These are phyloP conservation scores for Colletotrichum sp. DNA, from an alignment of 2,329 filamentous ascomycete species.

Conservation along the genomic window DNA sequence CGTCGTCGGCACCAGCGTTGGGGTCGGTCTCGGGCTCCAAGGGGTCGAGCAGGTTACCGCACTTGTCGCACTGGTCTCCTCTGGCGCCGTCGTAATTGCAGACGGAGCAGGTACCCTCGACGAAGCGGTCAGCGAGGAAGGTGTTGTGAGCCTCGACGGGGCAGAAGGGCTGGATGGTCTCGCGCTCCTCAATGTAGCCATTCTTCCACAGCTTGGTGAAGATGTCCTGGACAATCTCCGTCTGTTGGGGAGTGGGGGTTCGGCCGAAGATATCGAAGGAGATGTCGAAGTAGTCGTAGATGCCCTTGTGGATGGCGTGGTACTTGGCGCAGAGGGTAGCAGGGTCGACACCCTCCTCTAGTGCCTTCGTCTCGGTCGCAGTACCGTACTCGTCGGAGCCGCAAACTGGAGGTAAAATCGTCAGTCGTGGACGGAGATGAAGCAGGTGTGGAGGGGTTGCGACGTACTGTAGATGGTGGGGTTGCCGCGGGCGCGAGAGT, in stretches of 20 bases:
- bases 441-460: not conserved
- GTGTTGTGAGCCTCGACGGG: constrained; percentile 67
- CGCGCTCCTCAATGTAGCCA: constrained; percentile 85
- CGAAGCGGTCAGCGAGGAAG: constrained; percentile 86
- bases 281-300: constrained; percentile 97
- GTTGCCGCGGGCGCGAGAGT: constrained; percentile 79
- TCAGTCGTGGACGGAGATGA: not conserved
- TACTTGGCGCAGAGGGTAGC: constrained; percentile 91
- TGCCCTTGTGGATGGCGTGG: constrained; percentile 84
- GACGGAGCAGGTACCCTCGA: constrained; percentile 79
- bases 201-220: constrained; percentile 89
- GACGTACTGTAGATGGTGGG: constrained; percentile 72
- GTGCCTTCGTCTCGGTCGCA: constrained; percentile 92
- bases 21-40: constrained; percentile 59
- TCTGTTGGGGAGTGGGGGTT: constrained; percentile 88
- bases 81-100: constrained; percentile 75
- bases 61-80: constrained; percentile 72
- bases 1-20: constrained; percentile 28
- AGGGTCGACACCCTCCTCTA: constrained; percentile 85
- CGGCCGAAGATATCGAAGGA: constrained; percentile 94
- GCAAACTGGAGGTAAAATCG: constrained; percentile 40
- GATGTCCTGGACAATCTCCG: constrained; percentile 90
- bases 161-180: constrained; percentile 90
- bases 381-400: constrained; percentile 86
- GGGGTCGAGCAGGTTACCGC: constrained; percentile 74